Evolutionary conservation across 805 yeast species (phyloP), one percentile per base, ranked within the genome.

Genomic region (Metschnikowia koreensis): DNA sequence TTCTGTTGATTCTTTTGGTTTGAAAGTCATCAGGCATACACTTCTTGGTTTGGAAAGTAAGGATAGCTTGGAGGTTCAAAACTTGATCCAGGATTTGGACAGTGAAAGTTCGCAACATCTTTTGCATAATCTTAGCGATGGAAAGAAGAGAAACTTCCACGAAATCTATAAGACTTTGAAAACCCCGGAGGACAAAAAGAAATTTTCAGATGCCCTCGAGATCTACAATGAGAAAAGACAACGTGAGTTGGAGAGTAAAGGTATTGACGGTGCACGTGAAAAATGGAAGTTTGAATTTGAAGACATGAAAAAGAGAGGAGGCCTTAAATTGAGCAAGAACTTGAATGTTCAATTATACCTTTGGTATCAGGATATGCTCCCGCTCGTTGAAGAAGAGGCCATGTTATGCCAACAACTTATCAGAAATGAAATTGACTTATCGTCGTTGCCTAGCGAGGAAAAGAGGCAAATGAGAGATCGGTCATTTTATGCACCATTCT

Each of bases 251-350:
- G 99, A 94, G 68, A 73, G 82, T 16, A 79, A 87, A 52, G 93
- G 96, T 2, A 75, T 88, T 1, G 92, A 87, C 56, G 92, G 93
- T 1, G 96, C 98, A 0, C 82, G 81, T 56, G 89, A 86, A 61
- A 86, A 88, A 66, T 93, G 99, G 99, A 85, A 82, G 65, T 85
- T 84, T 59, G 92, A 85, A 56, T 86, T 81, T 59, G 96, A 89
- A 60, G 83, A 81, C 48, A 76, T 83, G 62, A 74, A 75, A 52
- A 75, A 77, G 44, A 76, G 86, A 57, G 89, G 89, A 22, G 82
- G 77, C 11, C 63, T 80, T 48, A 66, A 81, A 4, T 67, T 83
- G 38, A 80, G 82, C 43, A 80, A 82, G 52, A 79, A 82, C 11
- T 71, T 92, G 38, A 91, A 90, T 52, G 84, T 83, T 1, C 83